Evolutionary conservation across 805 yeast species (phyloP).

Genomic region (Candida adriatica): DNA sequence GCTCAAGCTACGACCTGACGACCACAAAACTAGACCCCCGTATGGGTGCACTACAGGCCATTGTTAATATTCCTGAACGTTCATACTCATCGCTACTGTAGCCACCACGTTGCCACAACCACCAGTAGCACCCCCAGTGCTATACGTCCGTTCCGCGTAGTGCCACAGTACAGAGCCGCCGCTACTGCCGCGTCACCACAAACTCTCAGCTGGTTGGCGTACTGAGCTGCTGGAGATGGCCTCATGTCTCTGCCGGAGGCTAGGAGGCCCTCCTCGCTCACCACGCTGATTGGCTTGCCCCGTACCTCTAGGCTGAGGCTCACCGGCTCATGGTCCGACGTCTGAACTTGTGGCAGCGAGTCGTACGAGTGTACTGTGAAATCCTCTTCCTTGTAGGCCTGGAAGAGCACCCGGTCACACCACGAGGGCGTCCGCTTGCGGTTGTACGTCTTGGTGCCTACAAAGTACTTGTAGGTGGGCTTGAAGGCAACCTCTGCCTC

Average conservation of each 20-base stretch:
- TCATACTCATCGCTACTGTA: too few relatives aligned
- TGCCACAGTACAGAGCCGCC: constrained; percentile 1
- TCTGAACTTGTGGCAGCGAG: constrained; percentile 38
- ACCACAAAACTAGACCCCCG: too few relatives aligned
- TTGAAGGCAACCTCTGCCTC: constrained; percentile 61
- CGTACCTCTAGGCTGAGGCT: constrained; percentile 32
- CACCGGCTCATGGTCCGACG: constrained; percentile 84
- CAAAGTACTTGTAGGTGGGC: constrained; percentile 74
- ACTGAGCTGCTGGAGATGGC: constrained; percentile 1
- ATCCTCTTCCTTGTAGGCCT: constrained; percentile 29
- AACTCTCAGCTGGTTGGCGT: constrained; percentile 2
- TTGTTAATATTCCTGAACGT: too few relatives aligned
- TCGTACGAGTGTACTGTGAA: constrained; percentile 37
- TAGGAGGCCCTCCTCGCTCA: constrained; percentile 1
- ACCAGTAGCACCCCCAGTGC: not conserved
- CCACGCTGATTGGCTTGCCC: constrained; percentile 2
- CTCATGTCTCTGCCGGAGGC: constrained; percentile 4
- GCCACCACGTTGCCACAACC: too few relatives aligned
- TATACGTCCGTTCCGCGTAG: constrained; percentile 5
- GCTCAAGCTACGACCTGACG: too few relatives aligned
- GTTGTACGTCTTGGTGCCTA: constrained; percentile 43
- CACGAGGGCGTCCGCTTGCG: constrained; percentile 70
- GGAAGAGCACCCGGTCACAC: constrained; percentile 80
- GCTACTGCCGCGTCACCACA: constrained; percentile 3
- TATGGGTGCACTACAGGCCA: too few relatives aligned